Conservation (phyloP, 83 land plant species). For the Diphasiastrum complanatum region DNA sequence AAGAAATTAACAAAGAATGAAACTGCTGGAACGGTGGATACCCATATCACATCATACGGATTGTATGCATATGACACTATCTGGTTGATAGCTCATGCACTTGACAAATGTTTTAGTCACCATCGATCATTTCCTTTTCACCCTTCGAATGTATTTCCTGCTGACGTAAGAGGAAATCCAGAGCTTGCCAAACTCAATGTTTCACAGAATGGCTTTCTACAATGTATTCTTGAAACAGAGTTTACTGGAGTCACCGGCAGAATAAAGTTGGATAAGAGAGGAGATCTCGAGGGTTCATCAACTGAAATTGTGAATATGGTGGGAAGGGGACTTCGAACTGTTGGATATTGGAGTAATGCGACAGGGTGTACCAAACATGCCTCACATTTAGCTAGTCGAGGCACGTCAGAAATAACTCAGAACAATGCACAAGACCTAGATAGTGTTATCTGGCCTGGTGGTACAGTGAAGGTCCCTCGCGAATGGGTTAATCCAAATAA, state of each 20-base stretch:
- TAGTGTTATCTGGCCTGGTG: slow-evolving; percentile 68
- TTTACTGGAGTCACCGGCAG: too few species aligned
- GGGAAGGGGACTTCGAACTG: too few species aligned
- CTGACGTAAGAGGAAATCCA: neutral
- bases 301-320: too few species aligned
- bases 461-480: slow-evolving; percentile 27
- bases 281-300: too few species aligned
- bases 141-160: neutral
- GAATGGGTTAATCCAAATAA: slow-evolving; percentile 49
- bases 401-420: neutral
- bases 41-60: slow-evolving; percentile 28
- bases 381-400: neutral
- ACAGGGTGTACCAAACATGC: neutral
- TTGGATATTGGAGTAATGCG: neutral
- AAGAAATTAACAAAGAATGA: too few species aligned
- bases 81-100: slow-evolving; percentile 45
- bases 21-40: neutral
- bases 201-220: too few species aligned
- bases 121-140: neutral
- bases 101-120: slow-evolving; percentile 17
- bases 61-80: slow-evolving; percentile 58
- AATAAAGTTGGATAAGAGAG: too few species aligned
- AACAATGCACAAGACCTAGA: slow-evolving; percentile 12
- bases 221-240: neutral
- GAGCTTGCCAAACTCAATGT: slow-evolving; percentile 1